Evolutionary conservation across 805 yeast genomes (phyloP).

Genomic region (Kluyveromyces wickerhamii): DNA sequence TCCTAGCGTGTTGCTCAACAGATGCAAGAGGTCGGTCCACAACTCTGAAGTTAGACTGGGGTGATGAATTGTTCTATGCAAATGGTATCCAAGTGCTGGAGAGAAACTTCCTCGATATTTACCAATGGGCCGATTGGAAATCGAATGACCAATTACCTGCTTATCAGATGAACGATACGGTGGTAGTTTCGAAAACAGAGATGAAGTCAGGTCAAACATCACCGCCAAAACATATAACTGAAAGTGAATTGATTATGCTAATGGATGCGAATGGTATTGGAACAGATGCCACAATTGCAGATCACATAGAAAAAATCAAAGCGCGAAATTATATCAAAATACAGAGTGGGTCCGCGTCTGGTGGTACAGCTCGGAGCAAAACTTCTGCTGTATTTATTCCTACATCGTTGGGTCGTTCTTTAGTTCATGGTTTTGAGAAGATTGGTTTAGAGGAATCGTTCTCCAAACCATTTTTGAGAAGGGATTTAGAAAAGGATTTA

Average conservation of each 20-base stretch:
- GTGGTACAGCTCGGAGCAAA: not conserved
- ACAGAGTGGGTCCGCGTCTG: constrained; percentile 24
- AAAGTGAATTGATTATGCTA: constrained; percentile 79
- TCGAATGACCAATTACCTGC: constrained; percentile 56
- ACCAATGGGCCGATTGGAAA: constrained; percentile 73
- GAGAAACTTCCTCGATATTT: constrained; percentile 73
- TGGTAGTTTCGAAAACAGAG: constrained; percentile 48
- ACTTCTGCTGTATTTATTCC: constrained; percentile 45
- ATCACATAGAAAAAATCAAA: constrained; percentile 79
- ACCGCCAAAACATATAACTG: constrained; percentile 81
- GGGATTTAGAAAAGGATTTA: constrained; percentile 62
- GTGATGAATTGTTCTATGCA: constrained; percentile 60
- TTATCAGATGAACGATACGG: constrained; percentile 47
- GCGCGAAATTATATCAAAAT: constrained; percentile 55
- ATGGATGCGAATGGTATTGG: constrained; percentile 99
- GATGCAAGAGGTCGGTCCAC: constrained; percentile 79
- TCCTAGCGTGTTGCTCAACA: constrained; percentile 83
- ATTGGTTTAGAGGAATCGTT: constrained; percentile 68
- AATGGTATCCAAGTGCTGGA: constrained; percentile 70
- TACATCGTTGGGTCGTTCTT: constrained; percentile 72
- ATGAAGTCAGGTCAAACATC: constrained; percentile 69
- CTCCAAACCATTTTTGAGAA: constrained; percentile 83
- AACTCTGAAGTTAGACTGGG: constrained; percentile 65
- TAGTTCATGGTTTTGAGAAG: constrained; percentile 80
- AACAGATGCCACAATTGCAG: constrained; percentile 98